These are phyloP conservation scores for Pythium grandisporangium DNA, from an alignment of 352 stramenopile genomes.

Conservation along the genomic window DNA sequence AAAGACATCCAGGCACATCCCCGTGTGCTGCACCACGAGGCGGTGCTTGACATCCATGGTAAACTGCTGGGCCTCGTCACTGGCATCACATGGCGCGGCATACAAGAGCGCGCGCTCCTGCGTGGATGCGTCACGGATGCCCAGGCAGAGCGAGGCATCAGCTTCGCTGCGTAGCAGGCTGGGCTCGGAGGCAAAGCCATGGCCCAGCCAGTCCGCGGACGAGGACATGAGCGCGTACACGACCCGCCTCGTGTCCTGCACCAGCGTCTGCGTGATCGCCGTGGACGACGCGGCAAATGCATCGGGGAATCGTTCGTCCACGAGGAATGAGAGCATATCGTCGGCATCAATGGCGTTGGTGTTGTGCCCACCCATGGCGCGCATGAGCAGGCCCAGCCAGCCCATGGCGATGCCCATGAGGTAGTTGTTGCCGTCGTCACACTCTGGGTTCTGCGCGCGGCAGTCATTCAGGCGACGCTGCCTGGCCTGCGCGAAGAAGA, in stretches of 20 bases:
- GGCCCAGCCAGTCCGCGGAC: not conserved
- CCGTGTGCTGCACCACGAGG: conserved; percentile 1
- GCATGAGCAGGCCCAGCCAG: conserved; percentile 2
- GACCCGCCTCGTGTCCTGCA: not conserved
- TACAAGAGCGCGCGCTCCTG: not conserved
- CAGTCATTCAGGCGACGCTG: conserved; percentile 1
- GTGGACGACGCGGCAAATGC: not conserved
- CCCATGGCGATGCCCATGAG: not conserved
- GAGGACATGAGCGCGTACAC: not conserved
- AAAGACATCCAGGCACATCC: not conserved
- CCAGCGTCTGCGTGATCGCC: not conserved
- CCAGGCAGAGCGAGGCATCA: not conserved
- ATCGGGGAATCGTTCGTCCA: conserved; percentile 23
- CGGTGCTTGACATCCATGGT: not conserved
- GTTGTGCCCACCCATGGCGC: not conserved
- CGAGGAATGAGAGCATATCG: conserved; percentile 17
- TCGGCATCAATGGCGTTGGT: conserved; percentile 5
- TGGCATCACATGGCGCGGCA: not conserved
- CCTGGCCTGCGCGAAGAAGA: conserved; percentile 2
- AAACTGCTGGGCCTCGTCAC: not conserved
- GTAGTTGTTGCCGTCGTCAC: not conserved
- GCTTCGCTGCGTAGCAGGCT: not conserved
- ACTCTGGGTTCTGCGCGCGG: conserved; percentile 1
- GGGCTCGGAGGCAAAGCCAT: not conserved
- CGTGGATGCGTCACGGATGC: not conserved